phyloP scores from a whole-genome alignment of 2,329 filamentous ascomycete genomes.

The Magnaporthales sp. region DNA sequence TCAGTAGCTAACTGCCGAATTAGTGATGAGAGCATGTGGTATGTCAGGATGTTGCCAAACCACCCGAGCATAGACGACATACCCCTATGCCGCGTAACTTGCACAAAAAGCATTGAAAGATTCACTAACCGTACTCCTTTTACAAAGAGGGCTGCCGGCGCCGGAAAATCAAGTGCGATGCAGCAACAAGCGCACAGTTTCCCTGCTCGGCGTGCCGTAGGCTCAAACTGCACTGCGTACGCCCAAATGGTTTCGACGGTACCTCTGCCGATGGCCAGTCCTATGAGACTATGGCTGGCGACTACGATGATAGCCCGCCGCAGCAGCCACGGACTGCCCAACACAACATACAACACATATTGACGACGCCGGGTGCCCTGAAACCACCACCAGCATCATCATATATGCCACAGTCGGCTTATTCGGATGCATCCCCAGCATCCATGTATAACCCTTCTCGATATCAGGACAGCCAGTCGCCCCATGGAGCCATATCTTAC shows the following conservation, averaged over 20 bases:
- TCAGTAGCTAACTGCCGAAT: neutral
- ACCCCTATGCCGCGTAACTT: neutral
- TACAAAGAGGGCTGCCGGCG: slow-evolving; percentile 71
- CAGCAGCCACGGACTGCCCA: slow-evolving; percentile 19
- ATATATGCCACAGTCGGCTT: slow-evolving; percentile 41
- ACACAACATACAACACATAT: slow-evolving; percentile 31
- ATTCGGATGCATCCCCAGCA: slow-evolving; percentile 29
- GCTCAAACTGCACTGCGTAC: slow-evolving; percentile 86
- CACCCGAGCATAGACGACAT: neutral
- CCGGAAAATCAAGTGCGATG: slow-evolving; percentile 97
- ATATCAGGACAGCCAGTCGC: slow-evolving; percentile 34
- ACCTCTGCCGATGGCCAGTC: slow-evolving; percentile 31
- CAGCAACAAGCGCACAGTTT: slow-evolving; percentile 94
- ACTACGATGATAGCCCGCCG: slow-evolving; percentile 40
- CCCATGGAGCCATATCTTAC: slow-evolving; percentile 34
- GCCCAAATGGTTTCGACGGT: slow-evolving; percentile 73
- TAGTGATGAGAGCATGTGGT: slow-evolving; percentile 86
- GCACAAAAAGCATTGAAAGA: neutral
- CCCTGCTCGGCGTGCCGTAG: slow-evolving; percentile 90
- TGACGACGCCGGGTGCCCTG: slow-evolving; percentile 10
- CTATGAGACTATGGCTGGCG: slow-evolving; percentile 41
- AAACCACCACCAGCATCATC: slow-evolving; percentile 17
- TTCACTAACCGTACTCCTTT: neutral
- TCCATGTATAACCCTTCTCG: slow-evolving; percentile 35
- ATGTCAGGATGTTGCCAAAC: neutral